Base-by-base conservation (phyloP, 139 green algal species). In the Chlorella sp. region DNA sequence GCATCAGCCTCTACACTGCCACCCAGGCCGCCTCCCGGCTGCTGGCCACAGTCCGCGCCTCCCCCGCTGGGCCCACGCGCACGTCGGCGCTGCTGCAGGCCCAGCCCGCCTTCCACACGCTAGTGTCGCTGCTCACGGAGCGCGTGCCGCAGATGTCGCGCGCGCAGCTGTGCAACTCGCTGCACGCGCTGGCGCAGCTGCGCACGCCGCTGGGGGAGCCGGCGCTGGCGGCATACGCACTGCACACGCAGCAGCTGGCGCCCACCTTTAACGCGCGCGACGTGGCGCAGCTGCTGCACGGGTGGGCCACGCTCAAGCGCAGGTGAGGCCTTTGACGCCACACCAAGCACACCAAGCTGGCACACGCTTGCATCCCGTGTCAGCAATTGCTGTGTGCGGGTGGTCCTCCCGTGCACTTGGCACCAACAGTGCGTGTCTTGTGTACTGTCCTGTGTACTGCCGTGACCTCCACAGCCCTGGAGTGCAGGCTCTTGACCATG, bases 121-220 rank as follows among this genome's bases (percentile, higher is more conserved):
- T 64, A 30, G 24, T 27, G 55, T 10, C 14, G 20, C 14, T 64
- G 55, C 55, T 64, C 14, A 31, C 24, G 24, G 24, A 27, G 17
- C 14, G 55, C 55, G 55, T 64, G 55, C 55, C 55, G 4, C 20
- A 4, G 14, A 64, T 64, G 55, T 31, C 55, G 24, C 55, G 55
- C 24, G 55, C 55, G 24, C 55, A 64, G 55, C 55, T 64, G 55
- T 64, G 55, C 55, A 64, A 64, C 24, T 64, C 55, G 4, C 55
- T 64, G 55, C 55, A 64, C 24, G 55, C 55, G 22, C 17, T 64
- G 55, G 55, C 22, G 55, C 55, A 64, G 55, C 55, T 55, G 42
- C 42, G 17, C 10, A 17, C 42, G 17, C 42, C 42, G 10, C 17
- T 55, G 42, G 42, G 17, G 10, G 42, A 55, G 10, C 10, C 42